phyloP scores from a whole-genome alignment of 768 basidiomycete species.

The Mycena rosella region DNA sequence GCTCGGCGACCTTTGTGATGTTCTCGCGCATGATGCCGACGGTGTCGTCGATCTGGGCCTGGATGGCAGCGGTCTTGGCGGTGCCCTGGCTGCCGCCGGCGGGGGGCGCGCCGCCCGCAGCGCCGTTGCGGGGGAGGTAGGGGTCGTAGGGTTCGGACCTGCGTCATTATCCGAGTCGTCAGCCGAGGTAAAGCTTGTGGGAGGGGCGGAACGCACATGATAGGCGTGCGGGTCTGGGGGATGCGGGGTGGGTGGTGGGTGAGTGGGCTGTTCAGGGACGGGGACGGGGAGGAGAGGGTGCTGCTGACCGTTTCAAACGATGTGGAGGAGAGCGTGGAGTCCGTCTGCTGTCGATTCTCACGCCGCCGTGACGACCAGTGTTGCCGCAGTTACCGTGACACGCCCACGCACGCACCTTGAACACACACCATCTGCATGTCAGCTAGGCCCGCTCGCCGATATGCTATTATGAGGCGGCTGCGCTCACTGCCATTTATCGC shows the following conservation, averaged over 20 bases:
- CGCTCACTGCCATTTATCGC: too few relatives aligned
- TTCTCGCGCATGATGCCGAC: constrained; percentile 99
- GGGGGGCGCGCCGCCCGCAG: constrained; percentile 67
- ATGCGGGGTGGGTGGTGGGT: too few relatives aligned
- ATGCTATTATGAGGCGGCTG: too few relatives aligned
- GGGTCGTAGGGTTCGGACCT: constrained; percentile 99
- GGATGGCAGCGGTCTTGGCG: constrained; percentile 93
- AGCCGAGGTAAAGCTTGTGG: constrained; percentile 22
- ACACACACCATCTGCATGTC: too few relatives aligned
- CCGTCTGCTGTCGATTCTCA: constrained; percentile 8
- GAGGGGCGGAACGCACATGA: constrained; percentile 52
- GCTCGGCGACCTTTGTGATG: constrained; percentile 94
- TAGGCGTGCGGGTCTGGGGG: constrained; percentile 47
- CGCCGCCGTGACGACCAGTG: constrained; percentile 9
- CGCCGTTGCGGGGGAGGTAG: constrained; percentile 90
- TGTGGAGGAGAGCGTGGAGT: constrained; percentile 32
- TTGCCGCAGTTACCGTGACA: constrained; percentile 4
- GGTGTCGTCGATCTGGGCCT: constrained; percentile 97
- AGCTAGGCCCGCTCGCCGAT: too few relatives aligned
- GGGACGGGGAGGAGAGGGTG: neutral
- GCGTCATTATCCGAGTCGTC: neutral
- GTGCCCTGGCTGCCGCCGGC: constrained; percentile 67
- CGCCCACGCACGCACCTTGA: too few relatives aligned
- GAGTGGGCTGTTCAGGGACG: constrained; percentile 14
- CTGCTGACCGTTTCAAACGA: constrained; percentile 59